Evolutionary conservation across 192 early-diverging fungal genomes (phyloP), one percentile per base, ranked within the genome.

Genomic region (Geranomyces michiganensis): DNA sequence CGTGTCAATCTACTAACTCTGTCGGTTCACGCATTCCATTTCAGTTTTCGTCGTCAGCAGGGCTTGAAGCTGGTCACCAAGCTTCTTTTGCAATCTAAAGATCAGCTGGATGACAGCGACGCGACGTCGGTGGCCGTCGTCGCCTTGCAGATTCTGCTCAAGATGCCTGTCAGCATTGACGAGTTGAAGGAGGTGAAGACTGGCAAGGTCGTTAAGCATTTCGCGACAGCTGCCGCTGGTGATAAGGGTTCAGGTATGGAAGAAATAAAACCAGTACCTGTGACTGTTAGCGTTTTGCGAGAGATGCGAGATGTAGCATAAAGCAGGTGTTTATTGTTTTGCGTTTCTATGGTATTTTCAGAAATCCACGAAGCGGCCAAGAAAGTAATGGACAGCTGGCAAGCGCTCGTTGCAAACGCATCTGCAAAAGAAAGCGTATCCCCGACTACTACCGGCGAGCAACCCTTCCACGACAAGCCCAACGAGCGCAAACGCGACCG

Each of bases 141-240:
- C 13, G 61, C 61, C 15, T 48, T 72, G n/a, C 17, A 55, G 24
- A n/a, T 72, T 14, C 62, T 72, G 29, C 22, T 22, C 14, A 6
- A 53, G 30, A 22, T 72, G 29, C 70, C 70, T 7, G 70, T 72
- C 31, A 45, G 64, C 15, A 12, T 72, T 29, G 32, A 29, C n/a
- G 70, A 72, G 21, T 43, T 72, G 15, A 33, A 30, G 10, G 70
- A 72, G 22, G 56, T 72, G 1, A 72, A 72, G 33, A 72, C 70
- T 31, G 70, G 70, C 24, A 45, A 53, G 45, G 47, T 72, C 12
- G 70, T 72, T 27, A 72, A 72, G 70, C 59, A 64, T 44, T 72
- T 64, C 29, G 46, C 70, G 10, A 46, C 56, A 0, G 27, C 30
- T 27, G 44, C 29, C 19, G 27, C 48, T 29, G 31, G 24, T 60